A percentile compares a stretch with the other conserved stretches of the same genome.
Conservation (phyloP, 2,329 filamentous ascomycete genomes). For the Magnaporthiopsis incrustans region DNA sequence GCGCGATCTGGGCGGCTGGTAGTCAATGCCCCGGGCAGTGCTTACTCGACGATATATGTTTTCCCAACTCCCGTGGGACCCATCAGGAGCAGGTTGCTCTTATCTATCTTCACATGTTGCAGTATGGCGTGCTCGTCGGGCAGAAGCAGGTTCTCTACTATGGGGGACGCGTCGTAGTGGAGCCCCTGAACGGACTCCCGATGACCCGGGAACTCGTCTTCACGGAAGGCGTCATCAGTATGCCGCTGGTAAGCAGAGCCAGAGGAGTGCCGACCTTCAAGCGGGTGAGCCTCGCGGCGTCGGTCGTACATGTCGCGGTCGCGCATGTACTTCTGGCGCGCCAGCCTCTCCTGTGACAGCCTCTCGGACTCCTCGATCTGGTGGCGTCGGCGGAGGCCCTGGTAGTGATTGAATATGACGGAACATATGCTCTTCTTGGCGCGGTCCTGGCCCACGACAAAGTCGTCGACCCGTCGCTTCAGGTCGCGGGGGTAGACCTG, state of each 20-base stretch:
- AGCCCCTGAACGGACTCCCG: slow-evolving; percentile 36
- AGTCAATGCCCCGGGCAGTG: background rate
- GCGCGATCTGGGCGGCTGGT: no score
- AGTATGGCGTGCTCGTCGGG: slow-evolving; percentile 36
- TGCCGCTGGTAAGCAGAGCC: slow-evolving; percentile 17
- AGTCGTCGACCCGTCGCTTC: slow-evolving; percentile 89
- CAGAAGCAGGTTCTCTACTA: slow-evolving; percentile 36
- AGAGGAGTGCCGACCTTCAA: slow-evolving; percentile 57
- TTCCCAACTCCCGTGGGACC: slow-evolving; percentile 95
- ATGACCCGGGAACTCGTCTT: slow-evolving; percentile 50
- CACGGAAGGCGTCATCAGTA: slow-evolving; percentile 24
- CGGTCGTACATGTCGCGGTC: slow-evolving; percentile 53
- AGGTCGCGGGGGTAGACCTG: slow-evolving; percentile 60
- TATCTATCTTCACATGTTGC: slow-evolving; percentile 69
- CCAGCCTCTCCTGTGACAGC: slow-evolving; percentile 51
- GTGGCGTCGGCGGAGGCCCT: slow-evolving; percentile 70
- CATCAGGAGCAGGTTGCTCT: slow-evolving; percentile 86
- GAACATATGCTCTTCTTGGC: slow-evolving; percentile 91
- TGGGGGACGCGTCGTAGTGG: slow-evolving; percentile 27
- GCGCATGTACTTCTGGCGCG: slow-evolving; percentile 62
- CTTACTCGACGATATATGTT: slow-evolving; percentile 77
- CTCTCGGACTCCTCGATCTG: slow-evolving; percentile 65
- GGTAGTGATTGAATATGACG: slow-evolving; percentile 95
- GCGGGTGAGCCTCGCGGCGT: slow-evolving; percentile 56
- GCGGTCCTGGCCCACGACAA: slow-evolving; percentile 90